These are phyloP conservation scores for Ascodesmis nigricans DNA, from an alignment of 495 filamentous ascomycete genomes.

Conservation along the genomic window DNA sequence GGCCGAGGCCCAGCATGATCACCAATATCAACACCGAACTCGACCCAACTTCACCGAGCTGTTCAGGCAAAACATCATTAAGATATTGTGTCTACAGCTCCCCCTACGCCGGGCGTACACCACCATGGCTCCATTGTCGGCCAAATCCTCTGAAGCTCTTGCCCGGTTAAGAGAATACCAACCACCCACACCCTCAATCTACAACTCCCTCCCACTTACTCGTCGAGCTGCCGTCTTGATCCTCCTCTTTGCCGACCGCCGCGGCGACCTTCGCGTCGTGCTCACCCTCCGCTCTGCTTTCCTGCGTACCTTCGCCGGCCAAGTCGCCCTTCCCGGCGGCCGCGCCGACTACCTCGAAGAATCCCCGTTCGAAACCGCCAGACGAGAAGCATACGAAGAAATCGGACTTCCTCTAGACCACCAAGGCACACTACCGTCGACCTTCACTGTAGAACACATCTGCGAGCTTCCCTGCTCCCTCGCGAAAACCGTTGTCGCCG, in stretches of 20 bases:
- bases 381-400: constrained; percentile 75
- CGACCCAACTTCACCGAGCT: too few relatives aligned
- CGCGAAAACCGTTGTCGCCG: constrained; percentile 58
- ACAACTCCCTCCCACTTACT: constrained; percentile 16
- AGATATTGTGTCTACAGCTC: too few relatives aligned
- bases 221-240: constrained; percentile 58
- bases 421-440: constrained; percentile 36
- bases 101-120: too few relatives aligned
- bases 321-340: constrained; percentile 70
- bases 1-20: too few relatives aligned
- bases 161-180: constrained; percentile 48
- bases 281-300: constrained; percentile 66
- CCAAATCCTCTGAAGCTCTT: too few relatives aligned
- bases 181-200: constrained; percentile 33
- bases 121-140: background rate
- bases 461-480: constrained; percentile 62
- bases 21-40: too few relatives aligned
- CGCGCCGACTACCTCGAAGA: constrained; percentile 31
- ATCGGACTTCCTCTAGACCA: constrained; percentile 59
- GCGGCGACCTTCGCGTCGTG: constrained; percentile 57
- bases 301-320: constrained; percentile 46
- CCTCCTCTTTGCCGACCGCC: constrained; percentile 58
- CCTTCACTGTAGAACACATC: constrained; percentile 64
- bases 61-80: too few relatives aligned
- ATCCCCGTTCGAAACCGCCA: constrained; percentile 48